A percentile compares a stretch with the other conserved stretches of the same genome.
phyloP scores from a whole-genome alignment of 2,329 filamentous ascomycete genomes.

The Colletotrichum lupini region DNA sequence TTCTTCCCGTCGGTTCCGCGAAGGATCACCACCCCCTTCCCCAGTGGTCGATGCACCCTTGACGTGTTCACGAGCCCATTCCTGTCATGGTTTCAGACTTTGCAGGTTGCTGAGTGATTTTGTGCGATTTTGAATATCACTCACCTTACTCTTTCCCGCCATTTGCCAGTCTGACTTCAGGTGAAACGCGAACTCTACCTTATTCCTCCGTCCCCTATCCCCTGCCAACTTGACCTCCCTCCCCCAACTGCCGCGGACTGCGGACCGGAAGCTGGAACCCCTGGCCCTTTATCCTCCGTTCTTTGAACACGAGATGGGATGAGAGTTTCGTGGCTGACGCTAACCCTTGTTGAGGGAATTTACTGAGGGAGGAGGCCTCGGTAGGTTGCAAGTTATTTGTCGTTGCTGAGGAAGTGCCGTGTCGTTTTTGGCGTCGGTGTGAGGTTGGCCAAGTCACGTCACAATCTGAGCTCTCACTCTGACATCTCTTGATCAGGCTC shows the following conservation, averaged over 20 bases:
- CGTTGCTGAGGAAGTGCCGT: background rate
- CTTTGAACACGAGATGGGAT: constrained; percentile 12
- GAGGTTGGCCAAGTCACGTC: background rate
- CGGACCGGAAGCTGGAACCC: constrained; percentile 17
- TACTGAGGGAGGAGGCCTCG: too few relatives aligned
- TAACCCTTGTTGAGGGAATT: constrained; percentile 27
- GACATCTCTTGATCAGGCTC: background rate
- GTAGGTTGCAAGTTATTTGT: too few relatives aligned
- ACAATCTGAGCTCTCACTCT: too few relatives aligned
- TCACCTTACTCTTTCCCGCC: background rate
- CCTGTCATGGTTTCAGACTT: background rate
- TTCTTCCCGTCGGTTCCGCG: background rate
- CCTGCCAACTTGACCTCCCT: background rate
- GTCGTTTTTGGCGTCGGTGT: constrained; percentile 1
- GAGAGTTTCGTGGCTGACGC: background rate
- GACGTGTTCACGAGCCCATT: background rate
- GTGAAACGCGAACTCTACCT: constrained; percentile 20
- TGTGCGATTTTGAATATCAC: background rate
- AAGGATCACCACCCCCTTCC: background rate
- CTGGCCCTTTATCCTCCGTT: background rate
- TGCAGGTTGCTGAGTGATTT: background rate
- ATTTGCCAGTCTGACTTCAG: background rate
- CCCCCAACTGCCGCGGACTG: background rate
- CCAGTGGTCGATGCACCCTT: background rate
- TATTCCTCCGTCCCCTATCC: background rate